Evolutionary conservation across 2,329 filamentous ascomycete species (phyloP), one percentile per base, ranked within the genome.

Genomic region (Fusarium sp.): DNA sequence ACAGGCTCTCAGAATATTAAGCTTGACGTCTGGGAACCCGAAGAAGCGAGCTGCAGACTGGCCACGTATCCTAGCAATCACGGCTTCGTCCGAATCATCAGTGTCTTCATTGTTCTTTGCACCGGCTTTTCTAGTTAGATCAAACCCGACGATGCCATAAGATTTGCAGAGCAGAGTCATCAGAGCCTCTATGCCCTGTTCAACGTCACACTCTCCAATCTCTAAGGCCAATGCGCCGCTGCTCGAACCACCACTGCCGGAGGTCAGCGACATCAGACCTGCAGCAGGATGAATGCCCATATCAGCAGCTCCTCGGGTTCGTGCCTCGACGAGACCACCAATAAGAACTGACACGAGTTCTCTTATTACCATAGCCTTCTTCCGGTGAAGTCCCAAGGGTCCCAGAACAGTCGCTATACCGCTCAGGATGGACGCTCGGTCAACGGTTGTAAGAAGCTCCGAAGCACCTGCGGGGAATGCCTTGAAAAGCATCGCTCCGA

Each of bases 271-370:
- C 27, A 94, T 90, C 53, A 98, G 83, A 0, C 94, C 95, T 12
- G 95, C 94, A 20, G 95, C 95, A 43, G 96, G 96, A 81, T 98
- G 95, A 38, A 99, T 93, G 6, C 95, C 96, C 76, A 96, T 93
- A 77, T 98, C 96, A n/a, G 96, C 95, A 43, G 96, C 96, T 32
- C 95, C 95, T 50, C 95, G 88, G 49, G 97, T 98, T 42, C 96
- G 89, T 18, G 96, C 96, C 80, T 98, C 94, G 7, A 97, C 91
- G 11, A 99, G 85, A 5, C 93, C 94, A 34, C 91, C 91, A 55
- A 97, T 93, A 43, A 98, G 85, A 18, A 94, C 90, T 6, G 90
- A 91, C 11, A 99, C 87, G 52, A 98, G 86, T 76, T 98, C 94
- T 73, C 93, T 91, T 74, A 97, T 87, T 1, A 98, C 89, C 82